Base-by-base conservation (phyloP, 768 basidiomycete species). In the Nevesoporus exiguus region DNA sequence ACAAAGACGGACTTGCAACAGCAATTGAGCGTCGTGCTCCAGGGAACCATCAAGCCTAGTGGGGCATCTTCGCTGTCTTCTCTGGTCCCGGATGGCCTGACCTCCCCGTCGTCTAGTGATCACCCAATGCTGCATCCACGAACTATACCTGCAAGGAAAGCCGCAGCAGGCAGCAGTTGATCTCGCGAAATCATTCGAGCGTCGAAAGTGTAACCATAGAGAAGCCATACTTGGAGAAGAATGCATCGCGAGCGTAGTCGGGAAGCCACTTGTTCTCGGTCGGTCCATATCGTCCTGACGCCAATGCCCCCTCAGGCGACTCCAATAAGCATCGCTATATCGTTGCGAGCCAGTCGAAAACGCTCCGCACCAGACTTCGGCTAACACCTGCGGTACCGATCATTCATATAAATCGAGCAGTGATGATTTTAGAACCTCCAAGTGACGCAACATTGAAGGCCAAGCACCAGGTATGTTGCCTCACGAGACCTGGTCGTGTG, bases 61-160 rank as follows among this genome's bases (percentile, higher is more conserved):
- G 71, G 75, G 94, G 51, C 52, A 52, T 44, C 50, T 36, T 34
- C 36, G 51, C 41, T 42, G 27, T 45, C 37, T 6, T 30, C 7
- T 57, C 65, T 47, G 45, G 14, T 45, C 56, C 19, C n/a, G 29
- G 21, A 47, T 47, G 19, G 42, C 50, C 67, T 73, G 65, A 75
- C 78, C 67, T 72, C 74, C 73, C 30, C 76, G 77, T 74, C 73
- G 71, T 71, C 54, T 61, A 98, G 97, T 99, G 96, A 98, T 99
- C 70, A 98, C 97, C 0, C 96, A 98, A 68, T 99, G 97, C 70
- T 96, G 88, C 67, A 93, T 99, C 39, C 86, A 94, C 60, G 91
- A 93, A 66, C 79, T 99, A 2, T 98, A 99, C 73, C 79, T 93
- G 3, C 81, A 87, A 52, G 94, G 93, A 13, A 83, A 80, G 54